Evolutionary conservation across 768 basidiomycete genomes (phyloP), one percentile per base, ranked within the genome.

Genomic region (Rhodosporidiobolus odoratus): DNA sequence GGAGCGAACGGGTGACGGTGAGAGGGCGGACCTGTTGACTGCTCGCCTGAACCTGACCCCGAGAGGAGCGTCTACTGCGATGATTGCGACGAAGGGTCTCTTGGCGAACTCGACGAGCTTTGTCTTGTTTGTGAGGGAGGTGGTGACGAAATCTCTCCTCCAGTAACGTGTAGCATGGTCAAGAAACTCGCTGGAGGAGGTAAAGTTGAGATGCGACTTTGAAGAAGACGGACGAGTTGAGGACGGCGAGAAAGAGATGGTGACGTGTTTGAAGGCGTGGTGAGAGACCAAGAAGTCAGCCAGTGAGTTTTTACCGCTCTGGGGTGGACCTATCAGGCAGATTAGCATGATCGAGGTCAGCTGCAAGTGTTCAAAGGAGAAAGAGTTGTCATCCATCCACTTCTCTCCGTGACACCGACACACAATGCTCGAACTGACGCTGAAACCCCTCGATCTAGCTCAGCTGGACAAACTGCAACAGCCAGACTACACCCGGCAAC

Each of bases 11-110:
- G 15, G 9, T 7, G 32, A 45, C 8, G 17, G 12, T 21, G n/a
- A 15, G n/a, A 50, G 48, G 19, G 34, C 63, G 62, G 60, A 69
- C 82, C 81, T 71, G 80, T 81, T 50, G 84, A 84, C 60, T 0
- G 72, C 63, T 37, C 92, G 85, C 65, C 79, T 77, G 79, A 84
- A 96, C 50, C 95, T 84, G 53, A 84, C 81, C 52, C 86, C 79
- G 40, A 94, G 77, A 0, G 93, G 93, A 0, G 91, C 95, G 71
- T 97, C 92, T 38, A 92, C 84, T 57, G 81, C 84, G 54, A 96
- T 81, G 32, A 98, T 84, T 78, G 97, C 81, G 79, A 96, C 92
- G 79, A 92, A 98, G 0, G 96, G 96, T 25, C 96, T 83, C 76
- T 87, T 92, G 43, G 85, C 78, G 77, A 96, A 97, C 58, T 83